These are phyloP conservation scores for Peterozyma xylosa DNA, from an alignment of 805 yeast species.

Conservation along the genomic window DNA sequence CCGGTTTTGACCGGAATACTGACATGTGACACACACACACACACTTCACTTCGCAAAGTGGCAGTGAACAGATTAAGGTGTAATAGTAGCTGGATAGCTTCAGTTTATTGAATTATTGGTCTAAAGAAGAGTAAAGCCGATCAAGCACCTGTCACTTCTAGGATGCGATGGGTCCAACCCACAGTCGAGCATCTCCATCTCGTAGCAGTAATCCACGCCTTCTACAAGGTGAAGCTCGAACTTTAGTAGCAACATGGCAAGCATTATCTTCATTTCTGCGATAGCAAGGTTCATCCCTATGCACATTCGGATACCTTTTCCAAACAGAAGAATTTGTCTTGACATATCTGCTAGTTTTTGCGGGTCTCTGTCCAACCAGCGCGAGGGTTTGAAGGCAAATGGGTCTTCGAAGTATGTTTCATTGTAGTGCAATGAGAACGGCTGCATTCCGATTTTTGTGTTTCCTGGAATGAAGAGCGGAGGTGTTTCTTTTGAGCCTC, in stretches of 20 bases:
- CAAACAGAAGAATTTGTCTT: constrained; percentile 58
- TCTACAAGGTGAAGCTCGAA: constrained; percentile 21
- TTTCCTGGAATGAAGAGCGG: constrained; percentile 39
- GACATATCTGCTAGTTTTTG: constrained; percentile 36
- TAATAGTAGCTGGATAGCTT: too few species aligned
- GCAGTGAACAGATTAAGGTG: too few species aligned
- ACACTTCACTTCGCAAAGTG: too few species aligned
- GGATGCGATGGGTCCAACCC: constrained; percentile 21
- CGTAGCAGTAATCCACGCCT: constrained; percentile 16
- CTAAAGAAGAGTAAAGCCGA: constrained; percentile 1
- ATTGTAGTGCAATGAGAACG: constrained; percentile 56
- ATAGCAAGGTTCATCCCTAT: constrained; percentile 63
- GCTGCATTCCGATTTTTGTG: constrained; percentile 55
- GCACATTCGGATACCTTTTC: constrained; percentile 70
- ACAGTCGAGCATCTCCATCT: constrained; percentile 19
- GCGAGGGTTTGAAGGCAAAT: constrained; percentile 42
- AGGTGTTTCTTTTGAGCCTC: constrained; percentile 18
- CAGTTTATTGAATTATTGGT: too few species aligned
- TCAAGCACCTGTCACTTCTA: constrained; percentile 4
- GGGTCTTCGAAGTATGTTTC: constrained; percentile 44
- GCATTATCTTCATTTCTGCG: constrained; percentile 53
- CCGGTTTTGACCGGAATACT: too few species aligned
- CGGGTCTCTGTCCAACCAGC: constrained; percentile 46
- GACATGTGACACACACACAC: too few species aligned
- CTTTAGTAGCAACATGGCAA: constrained; percentile 47